These are phyloP conservation scores for Rutstroemia sp. DNA, from an alignment of 2,329 filamentous ascomycete species.

Conservation along the genomic window DNA sequence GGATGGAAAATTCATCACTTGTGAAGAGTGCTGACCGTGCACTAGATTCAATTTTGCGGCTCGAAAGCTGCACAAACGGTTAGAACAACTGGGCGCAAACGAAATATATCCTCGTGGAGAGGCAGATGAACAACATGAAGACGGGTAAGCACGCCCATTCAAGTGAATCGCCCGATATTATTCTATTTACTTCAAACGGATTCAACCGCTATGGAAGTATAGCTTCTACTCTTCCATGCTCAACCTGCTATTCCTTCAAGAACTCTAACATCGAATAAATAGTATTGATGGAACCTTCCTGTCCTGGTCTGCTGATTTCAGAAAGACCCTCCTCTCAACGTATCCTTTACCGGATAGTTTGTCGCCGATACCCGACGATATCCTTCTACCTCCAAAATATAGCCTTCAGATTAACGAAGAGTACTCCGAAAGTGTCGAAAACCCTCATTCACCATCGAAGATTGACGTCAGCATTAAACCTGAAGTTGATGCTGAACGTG, in stretches of 20 bases:
- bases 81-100: slow-evolving; percentile 74
- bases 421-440: not conserved
- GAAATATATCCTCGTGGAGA: slow-evolving; percentile 75
- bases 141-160: slow-evolving; percentile 52
- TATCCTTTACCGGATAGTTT: slow-evolving; percentile 63
- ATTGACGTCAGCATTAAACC: too few species aligned
- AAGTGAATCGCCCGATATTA: too few species aligned
- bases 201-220: not conserved
- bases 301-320: slow-evolving; percentile 66
- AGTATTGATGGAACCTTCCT: slow-evolving; percentile 74
- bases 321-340: slow-evolving; percentile 54
- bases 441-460: not conserved
- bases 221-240: not conserved
- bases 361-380: slow-evolving; percentile 64
- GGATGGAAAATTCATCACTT: not conserved
- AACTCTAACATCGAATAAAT: slow-evolving; percentile 1
- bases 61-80: slow-evolving; percentile 76
- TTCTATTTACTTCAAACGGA: too few species aligned
- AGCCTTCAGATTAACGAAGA: slow-evolving; percentile 4
- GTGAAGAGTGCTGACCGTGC: not conserved
- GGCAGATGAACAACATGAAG: slow-evolving; percentile 86
- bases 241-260: not conserved
- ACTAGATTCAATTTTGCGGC: slow-evolving; percentile 88
- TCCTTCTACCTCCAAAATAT: slow-evolving; percentile 60
- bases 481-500: too few species aligned